phyloP scores from a whole-genome alignment of 441 rosid species.

The Populus hybrid region DNA sequence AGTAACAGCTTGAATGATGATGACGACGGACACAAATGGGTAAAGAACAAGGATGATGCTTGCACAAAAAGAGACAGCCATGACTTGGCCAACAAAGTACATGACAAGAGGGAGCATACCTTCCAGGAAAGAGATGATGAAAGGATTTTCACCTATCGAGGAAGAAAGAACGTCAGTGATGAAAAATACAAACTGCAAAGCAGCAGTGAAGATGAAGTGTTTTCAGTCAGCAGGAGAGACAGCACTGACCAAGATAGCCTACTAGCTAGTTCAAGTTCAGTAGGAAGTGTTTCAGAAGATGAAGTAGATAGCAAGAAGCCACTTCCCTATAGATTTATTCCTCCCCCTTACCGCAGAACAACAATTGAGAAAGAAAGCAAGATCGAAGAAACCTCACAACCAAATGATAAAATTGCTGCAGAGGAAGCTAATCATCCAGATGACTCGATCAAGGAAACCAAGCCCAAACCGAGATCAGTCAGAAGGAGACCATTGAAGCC shows the following conservation, averaged over 20 bases:
- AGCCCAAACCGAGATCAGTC: slow-evolving; percentile 58
- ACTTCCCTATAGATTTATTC: slow-evolving; percentile 31
- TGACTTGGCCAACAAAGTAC: slow-evolving; percentile 7
- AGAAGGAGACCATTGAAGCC: slow-evolving; percentile 40
- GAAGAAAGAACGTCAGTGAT: slow-evolving; percentile 21
- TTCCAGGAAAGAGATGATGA: slow-evolving; percentile 10
- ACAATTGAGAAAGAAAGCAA: slow-evolving; percentile 30
- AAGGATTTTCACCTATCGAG: slow-evolving; percentile 11
- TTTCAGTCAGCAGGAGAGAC: background rate
- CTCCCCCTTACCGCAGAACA: slow-evolving; percentile 45
- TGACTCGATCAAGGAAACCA: slow-evolving; percentile 27
- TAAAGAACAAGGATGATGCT: slow-evolving; percentile 18
- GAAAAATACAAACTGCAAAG: slow-evolving; percentile 24
- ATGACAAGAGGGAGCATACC: slow-evolving; percentile 1
- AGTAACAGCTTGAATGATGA: background rate
- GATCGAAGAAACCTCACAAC: slow-evolving; percentile 21
- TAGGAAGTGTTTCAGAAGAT: slow-evolving; percentile 40
- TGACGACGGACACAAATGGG: slow-evolving; percentile 7
- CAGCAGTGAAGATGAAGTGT: slow-evolving; percentile 34
- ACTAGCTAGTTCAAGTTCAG: slow-evolving; percentile 40
- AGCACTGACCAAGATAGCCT: slow-evolving; percentile 33
- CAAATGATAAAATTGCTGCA: slow-evolving; percentile 12
- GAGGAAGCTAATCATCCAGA: slow-evolving; percentile 4
- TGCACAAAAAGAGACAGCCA: slow-evolving; percentile 18
- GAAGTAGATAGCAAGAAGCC: slow-evolving; percentile 39